Base-by-base conservation (phyloP, 805 yeast species). In the Starmera pachycereana region DNA sequence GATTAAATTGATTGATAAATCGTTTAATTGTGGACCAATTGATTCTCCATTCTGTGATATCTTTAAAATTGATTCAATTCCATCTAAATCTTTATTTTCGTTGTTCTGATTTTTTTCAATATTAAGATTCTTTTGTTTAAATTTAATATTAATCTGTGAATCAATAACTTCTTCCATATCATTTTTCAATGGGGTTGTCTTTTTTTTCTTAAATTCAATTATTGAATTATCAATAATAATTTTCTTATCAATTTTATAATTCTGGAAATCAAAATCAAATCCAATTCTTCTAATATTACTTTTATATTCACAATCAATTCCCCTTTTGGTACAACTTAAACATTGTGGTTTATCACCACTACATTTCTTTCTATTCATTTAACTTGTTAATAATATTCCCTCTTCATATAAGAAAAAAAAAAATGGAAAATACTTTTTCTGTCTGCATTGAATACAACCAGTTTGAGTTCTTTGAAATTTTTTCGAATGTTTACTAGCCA, bases 391-490 rank as follows among this genome's bases (percentile, higher is more conserved):
- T 10, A 10, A 9, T 7, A 19, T 18, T 12, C 22, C n/a, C 8
- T 19, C 29, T 25, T 12, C 11, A 10, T 12, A n/a, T 11, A 6
- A 13, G 4, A 19, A 31, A 28, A 19, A n/a, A 12, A 12, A 30
- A 30, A 12, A n/a, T n/a, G n/a, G n/a, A n/a, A n/a, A n/a, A 12
- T 30, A 37, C 52, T 54, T 54, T 47, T 54, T 54, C 11, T 52
- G 56, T 25, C 58, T 48, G 33, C 58, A 54, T 34, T 52, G 54
- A 6, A 54, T 40, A 40, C 58, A 54, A 2, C 58, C 58, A 4
- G 48, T 48, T 37, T 54, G 57, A 6, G 58, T 50, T 44, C 58
- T 52, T 9, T 44, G 49, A 36, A 54, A 54, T 37, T 49, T 49
- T 37, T 42, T 54, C 9, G 56, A 52, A 35, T 54, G 58, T 32